Evolutionary conservation across 805 yeast genomes (phyloP).

Genomic region (Clavispora carvajalis): DNA sequence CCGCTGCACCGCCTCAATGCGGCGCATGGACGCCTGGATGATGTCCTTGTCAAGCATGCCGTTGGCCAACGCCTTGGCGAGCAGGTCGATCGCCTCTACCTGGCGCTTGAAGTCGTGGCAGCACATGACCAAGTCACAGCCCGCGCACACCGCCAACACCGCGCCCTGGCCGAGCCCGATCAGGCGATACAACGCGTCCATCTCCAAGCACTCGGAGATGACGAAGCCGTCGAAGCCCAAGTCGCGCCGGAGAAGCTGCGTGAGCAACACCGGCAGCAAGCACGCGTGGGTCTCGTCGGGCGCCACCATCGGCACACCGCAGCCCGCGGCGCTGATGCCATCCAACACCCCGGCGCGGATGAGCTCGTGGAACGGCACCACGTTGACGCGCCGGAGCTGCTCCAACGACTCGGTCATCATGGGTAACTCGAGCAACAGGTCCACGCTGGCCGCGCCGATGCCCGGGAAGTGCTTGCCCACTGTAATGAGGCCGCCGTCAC

Average conservation of each 20-base stretch:
- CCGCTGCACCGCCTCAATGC: slow-evolving; percentile 42
- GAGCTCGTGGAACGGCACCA: slow-evolving; percentile 46
- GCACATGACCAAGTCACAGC: slow-evolving; percentile 60
- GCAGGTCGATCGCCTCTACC: slow-evolving; percentile 47
- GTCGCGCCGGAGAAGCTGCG: slow-evolving; percentile 46
- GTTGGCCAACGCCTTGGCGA: slow-evolving; percentile 32
- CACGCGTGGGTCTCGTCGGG: slow-evolving; percentile 63
- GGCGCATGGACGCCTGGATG: slow-evolving; percentile 31
- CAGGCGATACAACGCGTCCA: slow-evolving; percentile 59
- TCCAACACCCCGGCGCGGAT: slow-evolving; percentile 44
- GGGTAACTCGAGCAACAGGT: slow-evolving; percentile 52
- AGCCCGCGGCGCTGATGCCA: slow-evolving; percentile 57
- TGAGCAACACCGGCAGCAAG: slow-evolving; percentile 47
- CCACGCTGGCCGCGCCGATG: slow-evolving; percentile 56
- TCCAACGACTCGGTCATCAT: slow-evolving; percentile 52
- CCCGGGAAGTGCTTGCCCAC: slow-evolving; percentile 68
- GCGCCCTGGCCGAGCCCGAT: slow-evolving; percentile 66
- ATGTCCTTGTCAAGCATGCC: slow-evolving; percentile 42
- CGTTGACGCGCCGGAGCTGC: slow-evolving; percentile 45
- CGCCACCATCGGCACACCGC: slow-evolving; percentile 57
- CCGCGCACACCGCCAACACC: slow-evolving; percentile 55
- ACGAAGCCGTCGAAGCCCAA: slow-evolving; percentile 53
- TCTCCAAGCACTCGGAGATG: slow-evolving; percentile 55
- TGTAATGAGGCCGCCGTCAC: slow-evolving; percentile 48
- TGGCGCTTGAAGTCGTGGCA: slow-evolving; percentile 53